Base-by-base conservation (phyloP, 2,329 filamentous ascomycete genomes). In the Scopulariopsis brevicaulis region DNA sequence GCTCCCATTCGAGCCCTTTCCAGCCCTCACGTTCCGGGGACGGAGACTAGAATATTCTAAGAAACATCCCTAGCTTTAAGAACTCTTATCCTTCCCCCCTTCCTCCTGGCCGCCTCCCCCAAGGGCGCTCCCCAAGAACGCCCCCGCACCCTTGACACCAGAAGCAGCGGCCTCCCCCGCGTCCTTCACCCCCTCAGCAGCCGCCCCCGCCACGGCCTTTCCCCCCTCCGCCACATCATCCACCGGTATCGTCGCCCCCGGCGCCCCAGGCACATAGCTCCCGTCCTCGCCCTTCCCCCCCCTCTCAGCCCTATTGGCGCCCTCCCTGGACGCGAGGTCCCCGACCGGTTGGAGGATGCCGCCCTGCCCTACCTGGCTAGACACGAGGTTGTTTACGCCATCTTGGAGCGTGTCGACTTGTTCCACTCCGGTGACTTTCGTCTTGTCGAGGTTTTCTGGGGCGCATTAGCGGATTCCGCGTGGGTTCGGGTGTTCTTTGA, bases 371-470 rank as follows among this genome's bases (percentile, higher is more conserved):
- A 90, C 69, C 64, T 88, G 85, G 37, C 81, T 79, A 1, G 77
- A 74, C 10, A 79, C 84, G 57, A 85, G 76, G 69, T 77, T 74
- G 74, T 89, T 73, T 37, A 86, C 79, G 65, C 79, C 81, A 69
- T 87, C 85, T 70, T 90, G 85, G 40, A 89, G 75, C 51, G 74
- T 82, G 71, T 89, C 82, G 71, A 88, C 78, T 68, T 86, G 84
- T 20, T 81, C 69, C 66, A 87, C 68, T 68, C 83, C 82, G 12
- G 85, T 89, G 48, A 90, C 72, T 69, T 90, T 90, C 62, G 84
- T 80, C 70, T 88, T 84, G 72, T 79, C 75, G 61, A 90, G 82
- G 62, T 79, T 77, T 60, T 87, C 85, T 88, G 64, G 58, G 20
- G 4, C 2, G 50, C 15, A 54, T 48, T 22, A 58, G 60, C 61